A percentile compares a stretch with the other conserved stretches of the same genome.
These are phyloP conservation scores for Fusarium tjaetaba DNA, from an alignment of 2,329 filamentous ascomycete species.

Conservation along the genomic window DNA sequence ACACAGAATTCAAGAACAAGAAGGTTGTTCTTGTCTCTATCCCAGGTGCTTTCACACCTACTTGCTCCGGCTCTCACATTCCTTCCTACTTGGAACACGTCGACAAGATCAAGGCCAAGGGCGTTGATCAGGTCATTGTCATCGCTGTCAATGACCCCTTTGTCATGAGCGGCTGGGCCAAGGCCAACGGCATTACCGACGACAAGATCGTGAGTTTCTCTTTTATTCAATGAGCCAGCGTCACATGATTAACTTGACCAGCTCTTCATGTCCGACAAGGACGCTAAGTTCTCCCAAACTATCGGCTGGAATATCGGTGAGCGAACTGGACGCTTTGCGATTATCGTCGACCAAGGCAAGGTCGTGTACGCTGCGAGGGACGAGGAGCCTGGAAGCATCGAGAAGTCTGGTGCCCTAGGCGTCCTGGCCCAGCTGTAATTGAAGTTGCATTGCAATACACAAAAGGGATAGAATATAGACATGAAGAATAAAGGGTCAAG, in stretches of 20 bases:
- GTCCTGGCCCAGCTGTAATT: conserved; percentile 63
- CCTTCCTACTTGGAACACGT: conserved; percentile 81
- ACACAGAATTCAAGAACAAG: conserved; percentile 64
- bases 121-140: conserved; percentile 83
- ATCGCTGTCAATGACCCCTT: conserved; percentile 87
- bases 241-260: conserved; percentile 41
- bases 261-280: conserved; percentile 80
- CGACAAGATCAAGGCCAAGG: conserved; percentile 77
- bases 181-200: conserved; percentile 82
- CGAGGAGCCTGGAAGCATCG: conserved; percentile 56
- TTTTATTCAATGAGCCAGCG: neutral
- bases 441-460: conserved; percentile 1
- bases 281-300: conserved; percentile 77
- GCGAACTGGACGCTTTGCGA: conserved; percentile 80
- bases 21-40: conserved; percentile 67
- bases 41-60: conserved; percentile 83
- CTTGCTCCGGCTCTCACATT: conserved; percentile 83
- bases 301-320: conserved; percentile 81
- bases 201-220: conserved; percentile 65
- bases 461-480: conserved; percentile 10
- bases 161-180: conserved; percentile 91
- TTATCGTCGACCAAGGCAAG: conserved; percentile 86
- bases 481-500: conserved; percentile 30
- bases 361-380: conserved; percentile 84
- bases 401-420: conserved; percentile 62